Conservation (phyloP, 305 asterid genomes). For the Solanum hybrid region DNA sequence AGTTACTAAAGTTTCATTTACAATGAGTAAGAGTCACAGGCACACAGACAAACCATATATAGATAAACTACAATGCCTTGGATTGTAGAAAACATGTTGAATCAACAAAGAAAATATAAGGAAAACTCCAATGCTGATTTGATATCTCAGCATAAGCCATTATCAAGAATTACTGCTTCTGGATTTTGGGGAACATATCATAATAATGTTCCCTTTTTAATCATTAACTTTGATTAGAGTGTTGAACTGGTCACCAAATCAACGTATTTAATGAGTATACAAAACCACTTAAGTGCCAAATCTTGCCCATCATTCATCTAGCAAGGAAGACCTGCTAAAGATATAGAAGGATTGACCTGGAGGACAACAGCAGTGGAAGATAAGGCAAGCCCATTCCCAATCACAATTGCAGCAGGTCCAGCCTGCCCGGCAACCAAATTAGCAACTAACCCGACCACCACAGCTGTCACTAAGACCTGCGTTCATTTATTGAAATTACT, state of each 20-base stretch:
- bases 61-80: background rate
- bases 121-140: background rate
- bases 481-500: constrained; percentile 16
- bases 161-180: background rate
- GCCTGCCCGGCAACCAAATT: constrained; percentile 71
- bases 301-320: background rate
- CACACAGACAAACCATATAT: background rate
- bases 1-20: background rate
- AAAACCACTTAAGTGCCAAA: background rate
- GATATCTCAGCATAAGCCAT: background rate
- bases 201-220: background rate
- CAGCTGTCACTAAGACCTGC: constrained; percentile 95
- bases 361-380: constrained; percentile 99
- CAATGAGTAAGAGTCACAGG: background rate
- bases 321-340: background rate
- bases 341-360: constrained; percentile 46
- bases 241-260: background rate
- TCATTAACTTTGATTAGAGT: background rate
- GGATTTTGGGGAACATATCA: background rate
- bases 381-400: constrained; percentile 97
- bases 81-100: background rate
- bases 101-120: background rate
- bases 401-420: constrained; percentile 97
- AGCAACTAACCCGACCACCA: constrained; percentile 60
- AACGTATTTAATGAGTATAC: background rate